phyloP scores from a whole-genome alignment of 2,329 filamentous ascomycete species.

The Cladosporium sp. region DNA sequence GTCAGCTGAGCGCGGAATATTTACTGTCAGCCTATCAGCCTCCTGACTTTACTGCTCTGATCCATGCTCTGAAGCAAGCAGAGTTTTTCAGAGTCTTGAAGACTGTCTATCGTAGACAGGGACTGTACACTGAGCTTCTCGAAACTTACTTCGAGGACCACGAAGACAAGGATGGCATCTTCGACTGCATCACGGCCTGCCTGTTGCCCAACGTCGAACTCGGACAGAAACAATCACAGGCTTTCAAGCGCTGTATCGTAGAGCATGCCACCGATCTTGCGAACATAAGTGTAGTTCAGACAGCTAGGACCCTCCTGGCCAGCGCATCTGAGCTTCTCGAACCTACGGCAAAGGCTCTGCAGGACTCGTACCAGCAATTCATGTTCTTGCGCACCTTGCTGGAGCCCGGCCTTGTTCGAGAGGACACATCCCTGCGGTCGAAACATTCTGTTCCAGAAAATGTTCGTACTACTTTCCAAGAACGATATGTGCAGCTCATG shows the following conservation, averaged over 20 bases:
- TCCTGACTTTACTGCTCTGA: slow-evolving; percentile 72
- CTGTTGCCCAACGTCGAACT: slow-evolving; percentile 65
- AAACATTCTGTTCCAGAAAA: slow-evolving; percentile 24
- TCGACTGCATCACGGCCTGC: slow-evolving; percentile 75
- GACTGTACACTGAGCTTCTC: slow-evolving; percentile 75
- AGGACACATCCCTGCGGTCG: slow-evolving; percentile 34
- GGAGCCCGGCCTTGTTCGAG: slow-evolving; percentile 53
- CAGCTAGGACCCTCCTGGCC: slow-evolving; percentile 65
- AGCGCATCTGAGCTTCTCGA: slow-evolving; percentile 66
- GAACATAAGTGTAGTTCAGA: slow-evolving; percentile 62
- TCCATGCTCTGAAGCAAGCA: slow-evolving; percentile 75
- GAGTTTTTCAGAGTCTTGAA: slow-evolving; percentile 91
- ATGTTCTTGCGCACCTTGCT: slow-evolving; percentile 75
- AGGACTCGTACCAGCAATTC: slow-evolving; percentile 67
- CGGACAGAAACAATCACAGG: slow-evolving; percentile 67
- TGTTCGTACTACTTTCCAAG: slow-evolving; percentile 59
- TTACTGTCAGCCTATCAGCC: slow-evolving; percentile 91
- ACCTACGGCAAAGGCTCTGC: slow-evolving; percentile 63
- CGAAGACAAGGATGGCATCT: slow-evolving; percentile 72
- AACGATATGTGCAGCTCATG: slow-evolving; percentile 87
- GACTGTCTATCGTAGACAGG: slow-evolving; percentile 77
- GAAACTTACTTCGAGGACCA: slow-evolving; percentile 82
- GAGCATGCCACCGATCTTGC: slow-evolving; percentile 67
- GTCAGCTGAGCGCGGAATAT: slow-evolving; percentile 96
- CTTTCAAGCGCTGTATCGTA: slow-evolving; percentile 68